Percentiles rank a stretch among this genome's conserved stretches.
These are phyloP conservation scores for Boletus fagicola DNA, from an alignment of 768 basidiomycete species.

Conservation along the genomic window DNA sequence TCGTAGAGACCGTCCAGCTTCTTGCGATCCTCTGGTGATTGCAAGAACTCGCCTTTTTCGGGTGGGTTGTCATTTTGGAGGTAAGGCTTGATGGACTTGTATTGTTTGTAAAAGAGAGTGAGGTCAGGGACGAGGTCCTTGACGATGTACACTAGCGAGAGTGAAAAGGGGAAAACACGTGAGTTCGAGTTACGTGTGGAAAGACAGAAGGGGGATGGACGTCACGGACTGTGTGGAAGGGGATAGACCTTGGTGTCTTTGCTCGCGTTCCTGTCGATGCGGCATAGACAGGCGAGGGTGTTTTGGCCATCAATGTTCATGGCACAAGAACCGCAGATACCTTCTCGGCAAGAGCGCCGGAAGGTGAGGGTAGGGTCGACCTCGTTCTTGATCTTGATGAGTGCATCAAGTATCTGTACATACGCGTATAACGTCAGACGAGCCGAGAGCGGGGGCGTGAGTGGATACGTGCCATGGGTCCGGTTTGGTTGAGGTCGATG, in stretches of 20 bases:
- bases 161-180: background rate
- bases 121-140: constrained; percentile 96
- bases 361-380: constrained; percentile 96
- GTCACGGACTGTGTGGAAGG: constrained; percentile 85
- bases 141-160: constrained; percentile 85
- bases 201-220: background rate
- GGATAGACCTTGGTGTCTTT: constrained; percentile 94
- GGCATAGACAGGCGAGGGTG: constrained; percentile 95
- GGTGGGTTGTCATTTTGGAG: constrained; percentile 92
- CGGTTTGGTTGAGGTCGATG: constrained; percentile 90
- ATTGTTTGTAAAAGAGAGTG: constrained; percentile 96
- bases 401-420: constrained; percentile 74
- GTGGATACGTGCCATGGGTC: constrained; percentile 73
- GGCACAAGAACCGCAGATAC: constrained; percentile 97
- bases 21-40: constrained; percentile 86
- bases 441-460: background rate
- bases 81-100: constrained; percentile 98
- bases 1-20: constrained; percentile 98
- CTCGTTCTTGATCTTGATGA: constrained; percentile 99
- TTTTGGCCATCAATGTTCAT: constrained; percentile 99
- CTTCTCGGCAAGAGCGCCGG: constrained; percentile 88
- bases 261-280: constrained; percentile 73
- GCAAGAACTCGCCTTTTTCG: constrained; percentile 80
- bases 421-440: background rate
- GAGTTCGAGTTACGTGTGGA: background rate